Percentiles rank a stretch among this genome's conserved stretches.
phyloP scores from a whole-genome alignment of 495 filamentous ascomycete genomes.

The Penicillium longicatenatum region DNA sequence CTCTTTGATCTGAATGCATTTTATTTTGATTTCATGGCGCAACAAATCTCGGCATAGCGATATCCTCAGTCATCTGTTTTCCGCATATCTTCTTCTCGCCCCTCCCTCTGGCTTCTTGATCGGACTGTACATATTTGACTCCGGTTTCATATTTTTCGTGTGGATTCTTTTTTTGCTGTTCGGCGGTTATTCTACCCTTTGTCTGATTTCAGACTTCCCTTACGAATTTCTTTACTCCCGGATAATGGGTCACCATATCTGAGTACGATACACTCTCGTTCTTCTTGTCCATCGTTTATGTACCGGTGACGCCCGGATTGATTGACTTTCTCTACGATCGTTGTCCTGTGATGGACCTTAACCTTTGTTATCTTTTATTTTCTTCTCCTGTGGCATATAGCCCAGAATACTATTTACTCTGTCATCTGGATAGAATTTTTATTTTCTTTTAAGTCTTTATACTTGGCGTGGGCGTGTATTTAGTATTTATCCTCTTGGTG shows the following conservation, averaged over 20 bases:
- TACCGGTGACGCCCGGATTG: constrained; percentile 34
- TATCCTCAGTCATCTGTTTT: constrained; percentile 24
- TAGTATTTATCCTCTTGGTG: constrained; percentile 12
- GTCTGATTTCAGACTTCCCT: constrained; percentile 28
- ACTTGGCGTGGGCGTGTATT: constrained; percentile 16
- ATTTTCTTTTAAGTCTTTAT: constrained; percentile 18
- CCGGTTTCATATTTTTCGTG: constrained; percentile 19
- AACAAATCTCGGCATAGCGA: constrained; percentile 35
- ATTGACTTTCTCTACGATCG: constrained; percentile 35
- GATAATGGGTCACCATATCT: constrained; percentile 32
- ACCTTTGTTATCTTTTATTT: constrained; percentile 15
- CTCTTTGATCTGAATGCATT: constrained; percentile 26
- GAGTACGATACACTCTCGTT: constrained; percentile 38
- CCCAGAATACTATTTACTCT: constrained; percentile 26
- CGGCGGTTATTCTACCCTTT: constrained; percentile 14
- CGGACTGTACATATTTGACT: constrained; percentile 32
- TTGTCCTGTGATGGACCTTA: constrained; percentile 18
- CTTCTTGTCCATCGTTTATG: constrained; percentile 45
- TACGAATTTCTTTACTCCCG: constrained; percentile 47
- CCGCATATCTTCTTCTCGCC: constrained; percentile 25
- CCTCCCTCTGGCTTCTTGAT: constrained; percentile 15
- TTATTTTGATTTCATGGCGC: constrained; percentile 30
- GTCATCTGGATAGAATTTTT: constrained; percentile 23
- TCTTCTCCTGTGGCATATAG: constrained; percentile 16
- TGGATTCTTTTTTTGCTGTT: constrained; percentile 23